Conservation (phyloP, 192 early-diverging fungal species). For the Coemansia sp. region DNA sequence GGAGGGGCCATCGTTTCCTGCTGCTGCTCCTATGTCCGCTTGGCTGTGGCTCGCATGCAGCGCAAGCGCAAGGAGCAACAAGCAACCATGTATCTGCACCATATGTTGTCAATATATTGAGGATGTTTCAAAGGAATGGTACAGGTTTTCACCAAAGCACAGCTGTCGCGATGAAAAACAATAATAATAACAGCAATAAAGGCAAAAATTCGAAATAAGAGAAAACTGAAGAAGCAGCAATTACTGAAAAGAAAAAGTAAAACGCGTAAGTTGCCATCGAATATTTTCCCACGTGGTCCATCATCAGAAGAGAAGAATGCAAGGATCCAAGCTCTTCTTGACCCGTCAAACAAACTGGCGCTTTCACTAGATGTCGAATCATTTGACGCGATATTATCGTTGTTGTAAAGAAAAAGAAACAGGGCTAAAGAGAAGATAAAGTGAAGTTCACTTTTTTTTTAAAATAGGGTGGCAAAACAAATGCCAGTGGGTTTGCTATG, state of each 20-base stretch:
- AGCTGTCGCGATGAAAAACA: background rate
- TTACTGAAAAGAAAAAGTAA: too few relatives aligned
- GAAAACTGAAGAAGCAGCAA: background rate
- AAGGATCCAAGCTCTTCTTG: too few relatives aligned
- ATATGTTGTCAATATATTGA: conserved; percentile 4
- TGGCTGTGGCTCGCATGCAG: conserved; percentile 19
- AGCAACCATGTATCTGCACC: conserved; percentile 16
- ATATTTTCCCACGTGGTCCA: too few relatives aligned
- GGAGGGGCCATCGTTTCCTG: background rate
- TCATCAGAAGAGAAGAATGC: too few relatives aligned
- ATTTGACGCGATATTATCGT: background rate
- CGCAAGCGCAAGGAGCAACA: conserved; percentile 32
- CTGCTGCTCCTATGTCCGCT: conserved; percentile 1
- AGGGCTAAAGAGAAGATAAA: conserved; percentile 8
- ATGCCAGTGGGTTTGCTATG: background rate
- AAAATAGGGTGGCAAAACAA: background rate
- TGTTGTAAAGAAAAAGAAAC: background rate
- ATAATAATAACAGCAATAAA: background rate
- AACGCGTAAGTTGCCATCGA: too few relatives aligned
- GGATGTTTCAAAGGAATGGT: background rate
- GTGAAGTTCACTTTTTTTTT: background rate
- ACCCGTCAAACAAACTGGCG: too few relatives aligned
- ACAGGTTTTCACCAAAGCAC: background rate
- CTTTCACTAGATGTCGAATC: too few relatives aligned
- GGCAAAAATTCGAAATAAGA: background rate